Percentiles rank a stretch among this genome's conserved stretches.
phyloP scores from a whole-genome alignment of 495 filamentous ascomycete species.

The Hyaloscypha variabilis region DNA sequence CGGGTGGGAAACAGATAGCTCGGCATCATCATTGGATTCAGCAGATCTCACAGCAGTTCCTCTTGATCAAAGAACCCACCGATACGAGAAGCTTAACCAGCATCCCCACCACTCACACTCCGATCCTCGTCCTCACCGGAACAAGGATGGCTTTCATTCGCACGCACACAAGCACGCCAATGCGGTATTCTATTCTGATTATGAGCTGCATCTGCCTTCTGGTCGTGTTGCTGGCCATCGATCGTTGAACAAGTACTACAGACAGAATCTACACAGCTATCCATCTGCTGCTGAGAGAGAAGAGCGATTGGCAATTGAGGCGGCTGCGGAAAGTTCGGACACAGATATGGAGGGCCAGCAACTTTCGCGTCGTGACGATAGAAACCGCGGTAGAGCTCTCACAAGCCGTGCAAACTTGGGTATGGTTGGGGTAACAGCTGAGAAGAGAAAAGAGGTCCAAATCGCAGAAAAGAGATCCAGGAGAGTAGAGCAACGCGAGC shows the following conservation, averaged over 20 bases:
- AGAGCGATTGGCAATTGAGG: conserved; percentile 57
- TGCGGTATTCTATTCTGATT: conserved; percentile 85
- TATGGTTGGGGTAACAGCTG: conserved; percentile 73
- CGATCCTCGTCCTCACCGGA: conserved; percentile 66
- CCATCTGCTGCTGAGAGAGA: conserved; percentile 69
- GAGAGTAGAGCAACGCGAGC: conserved; percentile 60
- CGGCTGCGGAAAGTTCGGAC: conserved; percentile 37
- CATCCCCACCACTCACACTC: conserved; percentile 68
- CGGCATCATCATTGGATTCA: conserved; percentile 78
- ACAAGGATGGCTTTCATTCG: conserved; percentile 72
- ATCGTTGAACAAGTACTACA: conserved; percentile 81
- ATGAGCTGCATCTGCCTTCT: conserved; percentile 91
- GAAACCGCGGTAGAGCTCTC: conserved; percentile 61
- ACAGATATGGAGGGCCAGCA: conserved; percentile 37
- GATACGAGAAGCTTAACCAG: conserved; percentile 60
- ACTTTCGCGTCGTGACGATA: conserved; percentile 36
- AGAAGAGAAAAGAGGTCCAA: conserved; percentile 66
- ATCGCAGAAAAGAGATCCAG: conserved; percentile 67
- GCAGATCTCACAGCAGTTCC: conserved; percentile 74
- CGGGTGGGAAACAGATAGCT: conserved; percentile 93
- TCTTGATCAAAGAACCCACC: conserved; percentile 62
- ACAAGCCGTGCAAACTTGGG: conserved; percentile 69
- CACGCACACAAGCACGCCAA: conserved; percentile 64
- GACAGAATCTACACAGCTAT: conserved; percentile 88
- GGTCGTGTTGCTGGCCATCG: conserved; percentile 91